phyloP scores from a whole-genome alignment of 306 rosid species.

The Corylus americana region DNA sequence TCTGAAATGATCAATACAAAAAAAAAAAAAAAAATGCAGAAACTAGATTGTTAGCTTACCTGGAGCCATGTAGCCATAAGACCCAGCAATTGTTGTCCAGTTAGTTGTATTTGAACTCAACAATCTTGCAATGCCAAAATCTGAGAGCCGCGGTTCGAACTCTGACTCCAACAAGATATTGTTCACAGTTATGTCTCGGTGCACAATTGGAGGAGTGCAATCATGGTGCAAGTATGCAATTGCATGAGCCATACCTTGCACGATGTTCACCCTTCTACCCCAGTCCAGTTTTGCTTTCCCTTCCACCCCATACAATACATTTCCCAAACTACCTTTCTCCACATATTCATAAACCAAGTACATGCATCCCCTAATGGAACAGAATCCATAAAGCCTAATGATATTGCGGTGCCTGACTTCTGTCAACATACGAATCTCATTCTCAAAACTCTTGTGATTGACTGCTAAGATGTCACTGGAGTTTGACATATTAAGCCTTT shows the following conservation, averaged over 20 bases:
- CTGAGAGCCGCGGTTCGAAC: conserved; percentile 34
- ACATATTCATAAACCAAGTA: conserved; percentile 61
- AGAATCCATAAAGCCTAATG: conserved; percentile 64
- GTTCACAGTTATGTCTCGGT: conserved; percentile 50
- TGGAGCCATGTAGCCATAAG: conserved; percentile 87
- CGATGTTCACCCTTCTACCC: conserved; percentile 54
- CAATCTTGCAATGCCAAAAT: conserved; percentile 71
- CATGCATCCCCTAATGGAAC: conserved; percentile 47
- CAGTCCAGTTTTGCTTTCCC: conserved; percentile 44
- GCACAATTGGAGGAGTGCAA: conserved; percentile 57
- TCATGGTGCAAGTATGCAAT: conserved; percentile 66
- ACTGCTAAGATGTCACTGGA: conserved; percentile 45
- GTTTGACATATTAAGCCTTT: conserved; percentile 44
- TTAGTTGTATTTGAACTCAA: conserved; percentile 42
- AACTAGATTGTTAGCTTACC: conserved; percentile 36
- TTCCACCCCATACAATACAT: conserved; percentile 50
- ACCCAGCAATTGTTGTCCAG: conserved; percentile 68
- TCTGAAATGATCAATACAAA: neutral
- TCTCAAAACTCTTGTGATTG: conserved; percentile 51
- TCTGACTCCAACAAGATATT: conserved; percentile 56
- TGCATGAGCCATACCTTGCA: conserved; percentile 67
- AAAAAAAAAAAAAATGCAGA: too few species aligned
- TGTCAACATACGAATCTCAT: conserved; percentile 60
- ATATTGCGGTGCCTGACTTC: conserved; percentile 68
- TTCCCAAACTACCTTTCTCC: conserved; percentile 53